Base-by-base conservation (phyloP, 768 basidiomycete species). In the Kwoniella mangroviensis region DNA sequence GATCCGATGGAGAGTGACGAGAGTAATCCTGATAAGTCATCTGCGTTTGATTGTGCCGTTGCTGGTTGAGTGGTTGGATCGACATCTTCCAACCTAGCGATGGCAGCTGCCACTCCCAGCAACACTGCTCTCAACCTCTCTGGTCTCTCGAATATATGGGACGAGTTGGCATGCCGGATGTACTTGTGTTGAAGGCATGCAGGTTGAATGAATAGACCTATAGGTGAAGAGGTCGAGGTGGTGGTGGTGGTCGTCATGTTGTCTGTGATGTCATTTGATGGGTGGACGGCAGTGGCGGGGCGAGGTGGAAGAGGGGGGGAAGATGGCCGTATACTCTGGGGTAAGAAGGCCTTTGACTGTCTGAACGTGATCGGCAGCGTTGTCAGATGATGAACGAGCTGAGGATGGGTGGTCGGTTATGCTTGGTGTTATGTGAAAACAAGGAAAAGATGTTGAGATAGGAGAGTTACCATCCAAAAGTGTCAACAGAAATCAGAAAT, bases 111-210 rank as follows among this genome's bases (percentile, higher is more conserved):
- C 9, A 97, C 86, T 1, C 95, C 96, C 4, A 92, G 77, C 73
- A 90, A 89, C 60, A 98, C 88, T 0, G 94, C 94, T 59, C 90
- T 88, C 28, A 98, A 84, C 24, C 96, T 89, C 80, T 97, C 92
- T 0, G 95, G 95, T 11, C 93, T 87, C 80, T 98, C 96, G n/a
- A 95, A 88, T 63, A 97, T 90, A 55, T 86, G 85, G 1, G 91
- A 92, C 0, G 86, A 85, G 75, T 93, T 90, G 60, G 87, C 86
- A 17, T 89, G 89, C 17, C 94, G 90, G 64, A 94, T 92, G 76
- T 89, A 96, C 54, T 75, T 75, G 65, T 83, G 83, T 43, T 81
- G 76, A 10, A 78, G 71, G 62, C 84, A 83, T 59, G 79, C 79
- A 19, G 84, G 84, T 67, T 83, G 83, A 52, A 83, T 71, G 77